Evolutionary conservation across 2,329 filamentous ascomycete species (phyloP).

Genomic region (Sclerotinia minor): DNA sequence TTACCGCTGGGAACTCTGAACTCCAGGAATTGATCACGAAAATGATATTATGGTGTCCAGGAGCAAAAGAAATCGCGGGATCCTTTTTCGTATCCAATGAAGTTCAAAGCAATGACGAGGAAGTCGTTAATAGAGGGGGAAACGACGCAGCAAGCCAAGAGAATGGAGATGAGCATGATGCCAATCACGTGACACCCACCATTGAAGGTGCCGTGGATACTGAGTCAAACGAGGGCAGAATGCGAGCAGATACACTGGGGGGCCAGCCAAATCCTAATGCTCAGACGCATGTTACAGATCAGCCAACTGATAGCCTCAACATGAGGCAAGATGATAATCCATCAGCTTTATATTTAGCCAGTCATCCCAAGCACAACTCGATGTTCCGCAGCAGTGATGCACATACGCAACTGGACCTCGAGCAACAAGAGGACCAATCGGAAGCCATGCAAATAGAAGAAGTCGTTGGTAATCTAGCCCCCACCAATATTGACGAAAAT

Average conservation of each 20-base stretch:
- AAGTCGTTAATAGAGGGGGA: background rate
- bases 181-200: background rate
- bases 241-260: too few species aligned
- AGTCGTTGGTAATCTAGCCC: background rate
- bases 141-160: background rate
- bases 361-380: background rate
- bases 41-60: slow-evolving; percentile 12
- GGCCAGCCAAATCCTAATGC: too few species aligned
- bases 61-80: slow-evolving; percentile 10
- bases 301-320: too few species aligned
- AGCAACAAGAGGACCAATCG: too few species aligned
- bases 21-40: slow-evolving; percentile 8
- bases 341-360: background rate
- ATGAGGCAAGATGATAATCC: background rate
- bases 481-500: background rate
- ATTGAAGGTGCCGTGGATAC: too few species aligned
- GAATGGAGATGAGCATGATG: background rate
- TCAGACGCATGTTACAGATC: background rate
- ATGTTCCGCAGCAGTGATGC: background rate
- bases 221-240: background rate
- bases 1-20: background rate
- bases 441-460: background rate
- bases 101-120: background rate
- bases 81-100: background rate
- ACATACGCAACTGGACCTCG: background rate